Base-by-base conservation (phyloP, 2,329 filamentous ascomycete genomes). In the Plectosphaerella cucumerina region DNA sequence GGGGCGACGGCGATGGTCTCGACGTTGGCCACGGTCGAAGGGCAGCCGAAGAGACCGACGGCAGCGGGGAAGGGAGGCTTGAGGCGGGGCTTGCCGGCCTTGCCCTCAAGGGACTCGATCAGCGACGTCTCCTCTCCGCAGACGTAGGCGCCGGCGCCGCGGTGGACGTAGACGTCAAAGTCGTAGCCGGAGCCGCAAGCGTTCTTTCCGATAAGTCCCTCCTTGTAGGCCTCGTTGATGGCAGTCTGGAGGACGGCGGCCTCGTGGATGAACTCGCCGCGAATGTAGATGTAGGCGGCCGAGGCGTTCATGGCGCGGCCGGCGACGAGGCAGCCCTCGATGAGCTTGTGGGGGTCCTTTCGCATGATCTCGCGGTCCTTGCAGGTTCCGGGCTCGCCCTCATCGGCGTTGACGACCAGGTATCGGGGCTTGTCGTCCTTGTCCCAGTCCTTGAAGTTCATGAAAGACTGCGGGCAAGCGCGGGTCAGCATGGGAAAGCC, bases 281-380 rank as follows among this genome's bases (percentile, higher is more conserved):
- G 92, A 64, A 99, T 99, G 74, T 99, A 99, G 70, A 99, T 99
- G 76, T 99, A 99, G 60, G 94, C 94, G 53, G 94, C 94, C 45
- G 90, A 94, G 66, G 92, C 94, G 76, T 99, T 99, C 94, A 99
- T 99, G 67, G 94, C 92, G 67, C 94, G 88, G 48, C 94, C 94
- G 60, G 94, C 91, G 46, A 99, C 87, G 58, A 99, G 80, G 73
- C 94, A 99, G 68, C 94, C 94, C 76, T 99, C 94, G 66, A 99
- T 80, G 59, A 99, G 88, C 82, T 99, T 99, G 80, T 99, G 94
- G 56, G 94, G 94, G 70, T 99, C 94, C 77, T 99, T 99, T 74
- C 94, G 91, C 94, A 99, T 99, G 62, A 99, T 99, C 73, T 99
- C 94, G 67, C 94, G 87, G 73, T 99, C 94, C 78, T 99, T 99